These are phyloP conservation scores for Calonectria hongkongensis DNA, from an alignment of 2,329 filamentous ascomycete species.

Conservation along the genomic window DNA sequence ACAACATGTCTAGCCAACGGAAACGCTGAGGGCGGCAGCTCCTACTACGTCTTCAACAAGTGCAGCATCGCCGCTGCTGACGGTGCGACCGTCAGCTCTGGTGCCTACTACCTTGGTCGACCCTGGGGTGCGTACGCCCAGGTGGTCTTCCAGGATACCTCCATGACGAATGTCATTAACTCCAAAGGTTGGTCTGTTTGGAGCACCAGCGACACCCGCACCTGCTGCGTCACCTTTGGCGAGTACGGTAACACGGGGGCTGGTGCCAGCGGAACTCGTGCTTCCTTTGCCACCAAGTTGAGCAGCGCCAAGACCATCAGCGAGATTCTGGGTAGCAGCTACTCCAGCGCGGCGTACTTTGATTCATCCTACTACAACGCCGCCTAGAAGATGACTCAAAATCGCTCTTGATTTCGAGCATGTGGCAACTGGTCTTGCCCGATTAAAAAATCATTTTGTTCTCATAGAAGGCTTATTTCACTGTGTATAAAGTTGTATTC, in stretches of 20 bases:
- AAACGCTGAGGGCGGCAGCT: constrained; percentile 56
- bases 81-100: constrained; percentile 60
- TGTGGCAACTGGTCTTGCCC: no score
- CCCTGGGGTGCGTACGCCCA: constrained; percentile 68
- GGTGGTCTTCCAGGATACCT: constrained; percentile 69
- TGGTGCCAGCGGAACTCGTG: constrained; percentile 69
- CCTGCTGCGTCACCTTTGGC: constrained; percentile 71
- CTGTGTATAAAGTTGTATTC: no score
- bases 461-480: no score
- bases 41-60: constrained; percentile 68
- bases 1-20: constrained; percentile 61
- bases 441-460: no score
- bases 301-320: constrained; percentile 16
- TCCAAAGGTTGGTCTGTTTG: constrained; percentile 75
- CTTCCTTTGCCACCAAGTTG: constrained; percentile 36
- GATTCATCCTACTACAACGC: constrained; percentile 19
- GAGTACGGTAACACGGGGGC: constrained; percentile 77
- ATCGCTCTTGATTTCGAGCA: no score
- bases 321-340: constrained; percentile 6
- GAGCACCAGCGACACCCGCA: constrained; percentile 69
- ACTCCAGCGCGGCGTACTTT: constrained; percentile 6
- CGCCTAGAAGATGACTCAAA: no score
- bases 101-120: constrained; percentile 68
- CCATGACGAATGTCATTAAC: constrained; percentile 74
- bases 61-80: constrained; percentile 63